phyloP scores from a whole-genome alignment of 2,329 filamentous ascomycete species.

The Epichloe sp. region DNA sequence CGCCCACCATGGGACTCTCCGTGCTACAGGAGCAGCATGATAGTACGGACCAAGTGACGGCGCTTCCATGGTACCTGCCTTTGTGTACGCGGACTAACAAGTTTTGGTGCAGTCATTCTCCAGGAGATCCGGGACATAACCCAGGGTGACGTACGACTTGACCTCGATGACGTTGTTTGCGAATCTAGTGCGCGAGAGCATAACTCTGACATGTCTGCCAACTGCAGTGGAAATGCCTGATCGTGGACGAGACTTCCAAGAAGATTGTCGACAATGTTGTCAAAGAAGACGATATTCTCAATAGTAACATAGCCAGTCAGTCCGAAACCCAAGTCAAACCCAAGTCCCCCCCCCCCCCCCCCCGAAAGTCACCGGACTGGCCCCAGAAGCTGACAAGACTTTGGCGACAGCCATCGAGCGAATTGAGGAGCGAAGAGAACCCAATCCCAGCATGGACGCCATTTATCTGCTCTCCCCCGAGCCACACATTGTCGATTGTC shows the following conservation, averaged over 20 bases:
- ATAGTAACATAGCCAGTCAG: conserved; percentile 89
- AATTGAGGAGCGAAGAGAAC: conserved; percentile 74
- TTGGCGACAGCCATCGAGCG: conserved; percentile 66
- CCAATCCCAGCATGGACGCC: conserved; percentile 84
- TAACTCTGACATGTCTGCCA: neutral
- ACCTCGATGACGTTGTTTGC: neutral
- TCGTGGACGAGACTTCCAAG: conserved; percentile 72
- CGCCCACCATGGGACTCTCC: conserved; percentile 64
- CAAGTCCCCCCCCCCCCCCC: neutral
- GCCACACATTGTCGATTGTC: conserved; percentile 80
- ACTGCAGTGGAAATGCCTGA: conserved; percentile 84
- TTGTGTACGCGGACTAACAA: neutral
- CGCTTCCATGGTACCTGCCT: neutral
- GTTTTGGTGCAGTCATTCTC: conserved; percentile 19
- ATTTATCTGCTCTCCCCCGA: conserved; percentile 83
- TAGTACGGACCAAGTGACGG: conserved; percentile 13
- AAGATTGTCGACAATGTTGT: conserved; percentile 83
- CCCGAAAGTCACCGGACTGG: conserved; percentile 6
- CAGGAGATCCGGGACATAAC: conserved; percentile 59
- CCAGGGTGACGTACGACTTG: conserved; percentile 56
- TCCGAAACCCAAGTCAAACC: conserved; percentile 2
- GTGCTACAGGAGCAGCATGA: conserved; percentile 70
- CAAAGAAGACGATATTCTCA: conserved; percentile 93
- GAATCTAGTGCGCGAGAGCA: neutral
- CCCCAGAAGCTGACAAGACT: conserved; percentile 8